Conservation (phyloP, 2,329 filamentous ascomycete species). For the Cladobotryum protrusum region DNA sequence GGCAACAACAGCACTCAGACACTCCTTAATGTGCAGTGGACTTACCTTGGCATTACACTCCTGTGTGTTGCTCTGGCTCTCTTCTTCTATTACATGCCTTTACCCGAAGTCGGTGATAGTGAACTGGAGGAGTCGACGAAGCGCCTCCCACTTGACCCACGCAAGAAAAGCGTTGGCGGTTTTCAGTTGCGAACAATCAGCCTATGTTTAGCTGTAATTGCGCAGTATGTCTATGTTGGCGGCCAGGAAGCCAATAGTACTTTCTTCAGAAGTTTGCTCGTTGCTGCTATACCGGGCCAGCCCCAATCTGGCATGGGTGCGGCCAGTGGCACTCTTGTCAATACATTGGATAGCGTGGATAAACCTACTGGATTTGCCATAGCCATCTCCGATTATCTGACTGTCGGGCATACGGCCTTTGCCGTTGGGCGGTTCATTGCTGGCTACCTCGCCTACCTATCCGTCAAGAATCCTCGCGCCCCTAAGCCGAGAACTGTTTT, state of each 20-base stretch:
- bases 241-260: conserved; percentile 62
- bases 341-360: conserved; percentile 21
- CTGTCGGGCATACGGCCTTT: conserved; percentile 67
- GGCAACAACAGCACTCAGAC: conserved; percentile 31
- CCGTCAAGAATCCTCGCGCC: conserved; percentile 39
- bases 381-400: conserved; percentile 58
- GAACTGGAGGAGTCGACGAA: conserved; percentile 46
- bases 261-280: conserved; percentile 50
- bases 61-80: conserved; percentile 65
- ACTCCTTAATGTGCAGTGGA: conserved; percentile 74
- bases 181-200: conserved; percentile 49
- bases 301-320: conserved; percentile 16
- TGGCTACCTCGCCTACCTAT: conserved; percentile 55
- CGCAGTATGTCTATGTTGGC: conserved; percentile 75
- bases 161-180: conserved; percentile 42
- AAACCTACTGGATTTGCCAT: conserved; percentile 42
- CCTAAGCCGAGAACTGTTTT: conserved; percentile 67
- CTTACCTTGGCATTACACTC: conserved; percentile 73
- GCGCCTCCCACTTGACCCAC: conserved; percentile 43
- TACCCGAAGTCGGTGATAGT: conserved; percentile 53
- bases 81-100: conserved; percentile 62
- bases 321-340: conserved; percentile 18
- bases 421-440: conserved; percentile 67
- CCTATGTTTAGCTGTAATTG: conserved; percentile 64
- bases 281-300: conserved; percentile 31